Base-by-base conservation (phyloP, 2,329 filamentous ascomycete genomes). In the Calonectria honghensis region DNA sequence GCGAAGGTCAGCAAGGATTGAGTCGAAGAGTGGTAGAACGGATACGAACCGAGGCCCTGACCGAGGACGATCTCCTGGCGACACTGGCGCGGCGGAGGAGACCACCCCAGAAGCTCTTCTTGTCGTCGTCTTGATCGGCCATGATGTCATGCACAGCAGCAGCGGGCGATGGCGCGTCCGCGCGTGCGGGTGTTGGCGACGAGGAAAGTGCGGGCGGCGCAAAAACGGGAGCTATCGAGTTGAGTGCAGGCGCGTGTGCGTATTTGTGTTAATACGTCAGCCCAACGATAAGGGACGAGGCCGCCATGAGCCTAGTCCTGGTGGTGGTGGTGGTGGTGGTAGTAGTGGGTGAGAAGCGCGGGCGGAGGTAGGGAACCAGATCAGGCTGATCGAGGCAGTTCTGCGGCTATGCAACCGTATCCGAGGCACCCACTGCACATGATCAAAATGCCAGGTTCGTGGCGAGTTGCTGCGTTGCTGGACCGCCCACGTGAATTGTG, bases 71-170 rank as follows among this genome's bases (percentile, higher is more conserved):
- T 41, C 75, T 80, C 57, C 76, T 76, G 52, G 86, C 84, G 68
- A 85, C 84, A 81, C 87, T 89, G 74, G 86, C 86, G 75, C 84
- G 87, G 76, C 89, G 87, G 77, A 91, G 86, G 70, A 92, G 83
- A 74, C 84, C 85, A 39, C 85, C 84, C 87, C 86, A 88, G 75
- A 90, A 88, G 64, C 86, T 84, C 78, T 86, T 88, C 83, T 87
- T 81, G 51, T 82, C 81, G 61, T 82, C 81, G 65, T 77, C 77
- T 67, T 81, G 80, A 67, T 84, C 83, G 67, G 84, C 81, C 84
- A 84, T 85, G 77, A 78, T 81, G 77, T 75, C 78, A 78, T 81
- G 35, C 59, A 73, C 65, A 61, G 67, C 57, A 68, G 72, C 74
- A 27, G 57, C 52, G 68, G 16, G 69, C 59, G 41, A 41, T 41